phyloP scores from a whole-genome alignment of 495 filamentous ascomycete genomes.

The Penicillium herquei region DNA sequence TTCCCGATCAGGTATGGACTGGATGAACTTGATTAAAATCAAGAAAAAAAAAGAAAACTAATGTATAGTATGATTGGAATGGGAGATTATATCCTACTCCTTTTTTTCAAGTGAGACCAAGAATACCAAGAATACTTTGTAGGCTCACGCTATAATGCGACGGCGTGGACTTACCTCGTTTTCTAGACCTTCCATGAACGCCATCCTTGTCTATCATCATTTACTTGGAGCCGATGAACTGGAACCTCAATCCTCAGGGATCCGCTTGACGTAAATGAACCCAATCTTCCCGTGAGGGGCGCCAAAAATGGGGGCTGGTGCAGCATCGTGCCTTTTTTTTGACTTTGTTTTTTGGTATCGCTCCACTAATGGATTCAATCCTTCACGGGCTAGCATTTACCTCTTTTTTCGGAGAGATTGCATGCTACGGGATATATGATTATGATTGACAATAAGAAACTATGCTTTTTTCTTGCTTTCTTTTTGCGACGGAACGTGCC shows the following conservation, averaged over 20 bases:
- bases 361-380: no score
- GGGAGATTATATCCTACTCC: background rate
- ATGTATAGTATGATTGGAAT: background rate
- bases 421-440: background rate
- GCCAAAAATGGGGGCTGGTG: background rate
- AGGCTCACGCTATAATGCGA: conserved; percentile 4
- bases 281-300: conserved; percentile 3
- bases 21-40: background rate
- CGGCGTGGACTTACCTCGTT: conserved; percentile 1
- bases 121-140: no score
- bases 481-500: no score
- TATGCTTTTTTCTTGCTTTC: background rate
- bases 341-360: background rate
- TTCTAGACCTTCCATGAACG: conserved; percentile 11
- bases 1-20: conserved; percentile 13
- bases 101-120: background rate
- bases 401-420: background rate
- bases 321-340: background rate
- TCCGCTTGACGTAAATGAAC: conserved; percentile 1
- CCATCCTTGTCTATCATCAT: conserved; percentile 4
- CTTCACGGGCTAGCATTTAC: no score
- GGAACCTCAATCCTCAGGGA: background rate
- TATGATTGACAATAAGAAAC: background rate
- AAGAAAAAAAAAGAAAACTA: background rate
- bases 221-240: background rate